Conservation (phyloP, 129 eudicot species). For the Pseudognaphalium luteoalbum region DNA sequence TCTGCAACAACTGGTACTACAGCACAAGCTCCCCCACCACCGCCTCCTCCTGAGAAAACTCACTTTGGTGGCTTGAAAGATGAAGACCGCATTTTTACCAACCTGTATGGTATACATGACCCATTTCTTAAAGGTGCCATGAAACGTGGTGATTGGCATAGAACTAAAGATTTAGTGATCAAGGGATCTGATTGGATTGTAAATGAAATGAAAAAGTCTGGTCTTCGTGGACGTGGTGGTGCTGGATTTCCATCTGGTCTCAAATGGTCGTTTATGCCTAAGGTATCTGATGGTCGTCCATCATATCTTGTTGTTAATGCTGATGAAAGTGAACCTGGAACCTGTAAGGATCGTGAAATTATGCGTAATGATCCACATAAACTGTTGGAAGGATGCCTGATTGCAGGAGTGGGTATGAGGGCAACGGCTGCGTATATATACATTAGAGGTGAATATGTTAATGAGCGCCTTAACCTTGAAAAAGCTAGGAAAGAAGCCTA, state of each 20-base stretch:
- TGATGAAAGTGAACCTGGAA: constrained; percentile 99
- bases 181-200: constrained; percentile 98
- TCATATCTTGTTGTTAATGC: constrained; percentile 97
- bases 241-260: constrained; percentile 99
- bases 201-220: constrained; percentile 93
- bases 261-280: constrained; percentile 99
- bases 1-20: constrained; percentile 72
- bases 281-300: constrained; percentile 88
- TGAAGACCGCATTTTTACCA: constrained; percentile 97
- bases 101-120: constrained; percentile 82
- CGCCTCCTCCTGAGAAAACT: constrained; percentile 96
- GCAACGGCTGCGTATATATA: constrained; percentile 92
- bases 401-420: constrained; percentile 94
- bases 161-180: constrained; percentile 89
- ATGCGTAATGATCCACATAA: constrained; percentile 98
- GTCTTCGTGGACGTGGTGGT: constrained; percentile 98
- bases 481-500: constrained; percentile 91
- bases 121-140: constrained; percentile 97
- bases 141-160: constrained; percentile 97
- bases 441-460: constrained; percentile 94
- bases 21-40: constrained; percentile 59
- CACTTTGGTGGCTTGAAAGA: constrained; percentile 98
- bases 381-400: constrained; percentile 82
- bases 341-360: constrained; percentile 91
- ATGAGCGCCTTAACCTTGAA: constrained; percentile 72